These are phyloP conservation scores for Metarhizium robertsii DNA, from an alignment of 2,329 filamentous ascomycete genomes.

Conservation along the genomic window DNA sequence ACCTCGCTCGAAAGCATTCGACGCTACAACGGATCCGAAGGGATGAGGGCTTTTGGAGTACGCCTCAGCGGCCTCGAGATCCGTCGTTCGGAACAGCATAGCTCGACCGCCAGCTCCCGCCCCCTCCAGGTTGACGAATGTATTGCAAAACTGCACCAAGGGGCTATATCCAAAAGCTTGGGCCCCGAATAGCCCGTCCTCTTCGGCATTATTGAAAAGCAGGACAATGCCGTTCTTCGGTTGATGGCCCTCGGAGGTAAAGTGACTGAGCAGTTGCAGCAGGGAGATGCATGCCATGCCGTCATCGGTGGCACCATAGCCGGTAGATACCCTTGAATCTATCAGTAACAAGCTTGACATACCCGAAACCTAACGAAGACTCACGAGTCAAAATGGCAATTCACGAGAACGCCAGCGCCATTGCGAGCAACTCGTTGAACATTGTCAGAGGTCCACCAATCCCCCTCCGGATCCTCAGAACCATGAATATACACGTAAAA, in stretches of 20 bases:
- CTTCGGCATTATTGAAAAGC: slow-evolving; percentile 91
- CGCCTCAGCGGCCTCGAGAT: slow-evolving; percentile 72
- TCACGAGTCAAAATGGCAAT: slow-evolving; percentile 80
- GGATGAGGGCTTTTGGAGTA: slow-evolving; percentile 66
- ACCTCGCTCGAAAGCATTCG: slow-evolving; percentile 73
- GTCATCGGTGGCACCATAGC: slow-evolving; percentile 88
- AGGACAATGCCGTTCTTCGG: slow-evolving; percentile 75
- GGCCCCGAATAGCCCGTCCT: slow-evolving; percentile 84
- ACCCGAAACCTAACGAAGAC: slow-evolving; percentile 12
- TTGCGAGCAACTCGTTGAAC: slow-evolving; percentile 38
- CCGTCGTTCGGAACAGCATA: slow-evolving; percentile 78
- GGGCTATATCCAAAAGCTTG: slow-evolving; percentile 77
- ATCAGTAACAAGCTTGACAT: background rate
- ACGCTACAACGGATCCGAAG: slow-evolving; percentile 73
- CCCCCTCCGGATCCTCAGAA: slow-evolving; percentile 58
- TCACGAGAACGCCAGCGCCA: slow-evolving; percentile 76
- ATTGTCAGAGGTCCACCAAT: slow-evolving; percentile 57
- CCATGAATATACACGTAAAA: slow-evolving; percentile 88
- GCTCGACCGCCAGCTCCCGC: slow-evolving; percentile 86
- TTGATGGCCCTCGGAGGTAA: slow-evolving; percentile 60
- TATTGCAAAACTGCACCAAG: slow-evolving; percentile 68
- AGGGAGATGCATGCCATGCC: slow-evolving; percentile 82
- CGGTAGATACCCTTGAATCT: slow-evolving; percentile 67
- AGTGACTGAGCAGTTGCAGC: slow-evolving; percentile 79
- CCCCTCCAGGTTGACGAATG: slow-evolving; percentile 91